Percentiles rank a stretch among this genome's conserved stretches.
Evolutionary conservation across 495 filamentous ascomycete genomes (phyloP).

Genomic region (Trichoderma parareesei): DNA sequence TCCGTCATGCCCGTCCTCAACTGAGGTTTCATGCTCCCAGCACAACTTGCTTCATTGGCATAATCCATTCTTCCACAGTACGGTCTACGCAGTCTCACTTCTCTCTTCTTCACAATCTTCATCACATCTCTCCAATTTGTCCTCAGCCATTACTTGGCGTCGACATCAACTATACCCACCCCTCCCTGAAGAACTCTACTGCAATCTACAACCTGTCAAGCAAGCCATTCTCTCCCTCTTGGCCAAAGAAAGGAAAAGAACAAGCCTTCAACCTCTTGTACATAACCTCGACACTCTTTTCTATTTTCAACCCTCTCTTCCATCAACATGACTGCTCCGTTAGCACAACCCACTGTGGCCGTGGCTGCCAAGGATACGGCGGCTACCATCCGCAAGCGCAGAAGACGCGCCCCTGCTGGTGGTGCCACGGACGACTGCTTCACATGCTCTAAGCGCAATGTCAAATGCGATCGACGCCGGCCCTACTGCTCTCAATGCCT

Average conservation of each 20-base stretch:
- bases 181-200: not conserved
- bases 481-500: conserved; percentile 96
- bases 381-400: conserved; percentile 60
- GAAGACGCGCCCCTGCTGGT: conserved; percentile 78
- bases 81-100: not conserved
- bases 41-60: not conserved
- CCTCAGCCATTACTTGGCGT: not conserved
- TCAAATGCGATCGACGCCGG: conserved; percentile 82
- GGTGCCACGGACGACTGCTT: conserved; percentile 96
- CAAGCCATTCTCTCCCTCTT: not conserved
- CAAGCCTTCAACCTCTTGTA: too few relatives aligned
- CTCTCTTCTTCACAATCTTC: not conserved
- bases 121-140: not conserved
- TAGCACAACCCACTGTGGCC: conserved; percentile 30
- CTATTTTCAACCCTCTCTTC: not conserved
- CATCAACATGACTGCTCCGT: conserved; percentile 37
- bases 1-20: not conserved
- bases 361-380: conserved; percentile 23
- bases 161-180: not conserved
- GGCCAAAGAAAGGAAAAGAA: not conserved
- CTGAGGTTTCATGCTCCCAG: not conserved
- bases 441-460: conserved; percentile 72
- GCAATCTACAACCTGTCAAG: not conserved
- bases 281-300: not conserved
- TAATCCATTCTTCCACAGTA: not conserved